Evolutionary conservation across 1,284 basidiomycete genomes (phyloP), one percentile per base, ranked within the genome.

Genomic region (Apiotrichum veenhuisii): DNA sequence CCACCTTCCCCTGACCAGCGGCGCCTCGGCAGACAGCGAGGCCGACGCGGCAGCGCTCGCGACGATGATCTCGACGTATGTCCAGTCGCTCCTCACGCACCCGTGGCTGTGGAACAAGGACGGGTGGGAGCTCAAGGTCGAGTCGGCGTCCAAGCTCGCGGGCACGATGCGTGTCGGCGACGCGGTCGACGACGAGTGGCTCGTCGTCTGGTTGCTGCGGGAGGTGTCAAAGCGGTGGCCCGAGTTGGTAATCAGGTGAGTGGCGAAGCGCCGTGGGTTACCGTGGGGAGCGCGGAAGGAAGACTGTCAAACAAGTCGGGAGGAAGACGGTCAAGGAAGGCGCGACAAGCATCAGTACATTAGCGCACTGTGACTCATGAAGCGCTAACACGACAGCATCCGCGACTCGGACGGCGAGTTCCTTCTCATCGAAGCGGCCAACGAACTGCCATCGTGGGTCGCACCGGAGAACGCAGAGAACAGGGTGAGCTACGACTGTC

Each of bases 171-270:
- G 92, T 46, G 87, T 95, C 22, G 92, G 92, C 4, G 95, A 96
- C 74, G 89, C 87, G 52, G 83, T 98, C 20, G 93, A 98, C 70
- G 94, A 98, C 70, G 95, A 98, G 77, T 98, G 94, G 94, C 87
- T 87, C 69, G 82, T 84, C 18, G 90, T 95, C 17, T 98, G 91
- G 89, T 79, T 97, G 37, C 77, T 96, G 60, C 81, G 81, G 64
- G 83, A 90, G 74, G 81, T 94, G 54, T 88, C 85, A 59, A 77
- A 79, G 48, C 83, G 83, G 59, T 92, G 88, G 86, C 86, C 90
- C 64, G 79, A 89, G 43, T 83, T 83, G 12, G 82, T 92, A 54
- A 86, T 87, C 20, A 69, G 67, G 70, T 74, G 42, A 62, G 70
- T 71, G 48, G 40, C 30, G 5, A 12, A 30, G 40, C 9, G 40